Evolutionary conservation across 2,329 filamentous ascomycete species (phyloP).

Genomic region (Botrytis aclada): DNA sequence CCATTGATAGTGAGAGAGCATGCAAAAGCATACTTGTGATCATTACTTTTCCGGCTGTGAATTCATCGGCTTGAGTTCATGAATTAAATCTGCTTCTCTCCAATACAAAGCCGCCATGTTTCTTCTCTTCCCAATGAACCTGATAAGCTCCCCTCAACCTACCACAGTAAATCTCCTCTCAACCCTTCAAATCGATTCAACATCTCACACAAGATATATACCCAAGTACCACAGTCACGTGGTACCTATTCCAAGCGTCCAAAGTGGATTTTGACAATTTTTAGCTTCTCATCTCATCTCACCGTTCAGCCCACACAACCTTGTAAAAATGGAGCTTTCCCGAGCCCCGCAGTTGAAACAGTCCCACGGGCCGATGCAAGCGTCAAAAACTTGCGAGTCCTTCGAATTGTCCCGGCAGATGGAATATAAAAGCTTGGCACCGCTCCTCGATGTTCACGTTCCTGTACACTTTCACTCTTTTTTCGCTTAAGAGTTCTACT

Average conservation of each 20-base stretch:
- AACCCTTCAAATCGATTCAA: background rate
- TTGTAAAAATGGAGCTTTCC: background rate
- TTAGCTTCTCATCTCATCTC: background rate
- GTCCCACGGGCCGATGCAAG: background rate
- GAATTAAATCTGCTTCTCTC: background rate
- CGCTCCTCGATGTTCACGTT: background rate
- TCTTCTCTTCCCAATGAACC: background rate
- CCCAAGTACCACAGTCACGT: background rate
- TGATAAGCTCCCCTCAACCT: background rate
- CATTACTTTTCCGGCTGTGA: background rate
- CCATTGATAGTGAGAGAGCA: background rate
- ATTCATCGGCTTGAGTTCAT: background rate
- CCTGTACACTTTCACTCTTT: background rate
- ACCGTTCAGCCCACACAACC: background rate
- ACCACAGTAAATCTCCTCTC: background rate
- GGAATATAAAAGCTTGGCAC: slow-evolving; percentile 8
- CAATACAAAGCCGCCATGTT: background rate
- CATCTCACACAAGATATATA: background rate
- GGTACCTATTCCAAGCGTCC: background rate
- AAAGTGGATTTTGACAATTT: background rate
- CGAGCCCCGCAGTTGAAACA: background rate
- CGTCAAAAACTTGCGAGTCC: background rate
- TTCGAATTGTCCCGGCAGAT: background rate
- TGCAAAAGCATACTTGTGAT: background rate
- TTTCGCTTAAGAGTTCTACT: background rate